Base-by-base conservation (phyloP, 2,329 filamentous ascomycete species). In the Rhinocladiella mackenziei region DNA sequence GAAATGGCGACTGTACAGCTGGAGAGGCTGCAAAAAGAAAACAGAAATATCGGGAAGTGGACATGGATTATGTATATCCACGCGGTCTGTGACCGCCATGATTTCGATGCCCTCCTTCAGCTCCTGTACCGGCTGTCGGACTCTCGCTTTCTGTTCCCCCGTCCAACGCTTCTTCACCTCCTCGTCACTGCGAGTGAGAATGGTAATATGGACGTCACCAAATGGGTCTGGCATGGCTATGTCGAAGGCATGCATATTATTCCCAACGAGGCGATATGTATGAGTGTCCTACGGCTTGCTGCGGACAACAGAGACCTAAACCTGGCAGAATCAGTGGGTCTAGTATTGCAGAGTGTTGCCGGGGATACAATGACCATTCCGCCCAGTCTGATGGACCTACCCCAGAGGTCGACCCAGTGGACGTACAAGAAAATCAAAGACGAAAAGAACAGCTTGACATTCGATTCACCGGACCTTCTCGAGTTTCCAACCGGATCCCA, bases 21-120 rank as follows among this genome's bases (percentile, higher is more conserved):
- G 30, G 81, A 86, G 26, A 67, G 76, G 15, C 78, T 95, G 74
- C 68, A 78, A 30, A 66, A 71, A 39, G 71, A 77, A 36, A 69
- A 72, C 2, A 68, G 77, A 1, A 58, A 56, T 2, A 66, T 89
- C 3, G 75, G 83, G 20, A 60, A 71, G 1, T 96, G 89, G 89
- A 71, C 95, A 5, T 83, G 83, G 58, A 84, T 89, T 57, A 76
- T 91, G 48, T 81, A 89, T 40, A 74, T 89, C 43, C 85, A 86
- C 60, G 77, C 78, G 14, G 76, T 96, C 30, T 80, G 80, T 32
- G 81, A 85, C 47, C 71, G 77, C 30, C 78, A 79, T 5, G 89
- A 92, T 61, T 70, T 89, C 23, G 85, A 92, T 41, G 87, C 92
- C 59, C 82, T 88, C 9, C 70, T 89, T 48, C 70, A 76, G 32